phyloP scores from a whole-genome alignment of 805 yeast species.

The Ogataea saltuana region DNA sequence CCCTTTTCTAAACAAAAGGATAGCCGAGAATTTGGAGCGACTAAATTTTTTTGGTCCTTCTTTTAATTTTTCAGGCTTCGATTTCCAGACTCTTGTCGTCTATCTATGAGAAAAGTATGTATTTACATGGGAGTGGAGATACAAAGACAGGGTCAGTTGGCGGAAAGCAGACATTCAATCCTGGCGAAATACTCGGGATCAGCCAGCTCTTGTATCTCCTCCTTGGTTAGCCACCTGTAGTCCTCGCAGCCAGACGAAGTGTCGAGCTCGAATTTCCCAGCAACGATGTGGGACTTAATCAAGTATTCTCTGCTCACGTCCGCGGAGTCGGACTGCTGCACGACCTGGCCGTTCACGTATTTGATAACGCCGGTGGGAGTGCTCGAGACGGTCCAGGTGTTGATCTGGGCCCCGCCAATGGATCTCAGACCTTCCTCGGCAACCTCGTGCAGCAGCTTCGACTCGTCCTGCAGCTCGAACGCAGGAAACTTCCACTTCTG shows the following conservation, averaged over 20 bases:
- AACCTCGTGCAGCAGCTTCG: constrained; percentile 60
- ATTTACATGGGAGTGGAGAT: neutral
- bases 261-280: constrained; percentile 67
- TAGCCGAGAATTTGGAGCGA: too few species aligned
- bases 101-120: too few species aligned
- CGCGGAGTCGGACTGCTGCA: constrained; percentile 21
- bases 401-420: constrained; percentile 73
- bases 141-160: constrained; percentile 6
- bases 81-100: too few species aligned
- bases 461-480: constrained; percentile 47
- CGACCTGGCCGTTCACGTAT: constrained; percentile 34
- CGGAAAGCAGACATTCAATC: constrained; percentile 48
- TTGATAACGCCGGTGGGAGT: constrained; percentile 77
- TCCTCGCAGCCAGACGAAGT: constrained; percentile 42
- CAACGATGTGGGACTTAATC: constrained; percentile 83
- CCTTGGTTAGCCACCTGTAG: constrained; percentile 82
- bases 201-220: constrained; percentile 64
- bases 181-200: constrained; percentile 54
- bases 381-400: constrained; percentile 88
- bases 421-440: constrained; percentile 74
- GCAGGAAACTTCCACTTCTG: constrained; percentile 79
- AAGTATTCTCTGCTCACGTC: constrained; percentile 56
- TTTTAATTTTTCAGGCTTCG: too few species aligned
- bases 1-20: too few species aligned
- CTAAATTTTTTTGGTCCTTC: too few species aligned